These are phyloP conservation scores for Aspergillus thermomutatus DNA, from an alignment of 2,329 filamentous ascomycete genomes.

Conservation along the genomic window DNA sequence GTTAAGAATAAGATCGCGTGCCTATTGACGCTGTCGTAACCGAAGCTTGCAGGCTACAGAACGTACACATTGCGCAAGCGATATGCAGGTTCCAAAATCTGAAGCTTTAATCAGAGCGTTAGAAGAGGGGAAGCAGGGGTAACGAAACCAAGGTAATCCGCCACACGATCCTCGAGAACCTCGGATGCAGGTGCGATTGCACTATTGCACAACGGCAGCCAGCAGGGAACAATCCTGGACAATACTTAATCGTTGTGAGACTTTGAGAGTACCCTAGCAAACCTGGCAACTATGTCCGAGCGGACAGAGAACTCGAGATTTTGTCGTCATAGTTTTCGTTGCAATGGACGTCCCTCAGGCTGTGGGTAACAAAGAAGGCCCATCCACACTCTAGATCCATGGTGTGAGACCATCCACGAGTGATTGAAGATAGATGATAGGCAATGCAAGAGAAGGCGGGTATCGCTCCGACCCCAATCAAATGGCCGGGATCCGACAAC, in stretches of 20 bases:
- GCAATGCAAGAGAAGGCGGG: not conserved
- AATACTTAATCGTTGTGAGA: not conserved
- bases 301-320: not conserved
- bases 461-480: not conserved
- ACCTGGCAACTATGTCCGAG: not conserved
- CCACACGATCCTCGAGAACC: not conserved
- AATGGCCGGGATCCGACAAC: not conserved
- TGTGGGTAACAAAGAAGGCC: not conserved
- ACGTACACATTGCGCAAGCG: not conserved
- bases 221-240: not conserved
- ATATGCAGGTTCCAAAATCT: not conserved
- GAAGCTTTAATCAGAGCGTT: not conserved
- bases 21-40: not conserved
- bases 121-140: not conserved
- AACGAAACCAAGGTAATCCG: not conserved
- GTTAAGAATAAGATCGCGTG: not conserved
- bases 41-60: not conserved
- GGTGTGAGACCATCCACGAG: slow-evolving; percentile 7
- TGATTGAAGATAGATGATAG: not conserved
- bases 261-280: not conserved
- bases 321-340: not conserved
- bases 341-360: too few species aligned
- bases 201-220: not conserved
- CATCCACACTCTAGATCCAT: slow-evolving; percentile 6
- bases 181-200: not conserved